Conservation (phyloP, 371 early-diverging fungal species). For the Mucor indicus region DNA sequence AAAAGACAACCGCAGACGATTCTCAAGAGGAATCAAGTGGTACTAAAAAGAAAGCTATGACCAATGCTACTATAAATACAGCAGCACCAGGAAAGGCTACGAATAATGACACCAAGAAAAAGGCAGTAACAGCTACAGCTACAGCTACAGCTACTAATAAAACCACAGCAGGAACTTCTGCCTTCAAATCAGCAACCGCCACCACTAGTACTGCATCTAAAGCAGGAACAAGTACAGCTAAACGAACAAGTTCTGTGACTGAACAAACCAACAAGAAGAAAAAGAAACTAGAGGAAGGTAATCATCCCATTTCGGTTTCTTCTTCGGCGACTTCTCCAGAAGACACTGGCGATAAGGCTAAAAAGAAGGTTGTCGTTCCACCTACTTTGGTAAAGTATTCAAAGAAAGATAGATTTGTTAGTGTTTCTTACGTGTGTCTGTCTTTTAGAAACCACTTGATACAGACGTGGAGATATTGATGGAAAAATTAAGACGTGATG, state of each 20-base stretch:
- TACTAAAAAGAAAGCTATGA: not conserved
- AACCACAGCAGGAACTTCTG: not conserved
- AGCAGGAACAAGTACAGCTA: not conserved
- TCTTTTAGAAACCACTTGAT: slow-evolving; percentile 29
- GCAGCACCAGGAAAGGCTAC: not conserved
- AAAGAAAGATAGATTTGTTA: too few relatives aligned
- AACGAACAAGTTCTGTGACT: not conserved
- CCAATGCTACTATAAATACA: not conserved
- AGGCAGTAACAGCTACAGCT: not conserved
- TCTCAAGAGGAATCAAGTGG: not conserved
- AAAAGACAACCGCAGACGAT: not conserved
- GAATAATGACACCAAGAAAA: not conserved
- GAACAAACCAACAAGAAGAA: slow-evolving; percentile 8
- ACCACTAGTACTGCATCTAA: not conserved
- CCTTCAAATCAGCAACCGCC: not conserved
- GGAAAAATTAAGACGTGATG: slow-evolving; percentile 25
- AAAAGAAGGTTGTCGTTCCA: not conserved
- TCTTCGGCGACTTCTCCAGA: too few relatives aligned
- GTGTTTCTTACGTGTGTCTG: too few relatives aligned
- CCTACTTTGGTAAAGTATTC: slow-evolving; percentile 16
- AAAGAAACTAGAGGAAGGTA: slow-evolving; percentile 3
- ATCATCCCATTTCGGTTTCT: too few relatives aligned
- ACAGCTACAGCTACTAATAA: not conserved
- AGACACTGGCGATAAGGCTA: not conserved
- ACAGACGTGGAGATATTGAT: slow-evolving; percentile 26